Evolutionary conservation across 2,329 filamentous ascomycete genomes (phyloP).

Genomic region (Penicillium janthinellum): DNA sequence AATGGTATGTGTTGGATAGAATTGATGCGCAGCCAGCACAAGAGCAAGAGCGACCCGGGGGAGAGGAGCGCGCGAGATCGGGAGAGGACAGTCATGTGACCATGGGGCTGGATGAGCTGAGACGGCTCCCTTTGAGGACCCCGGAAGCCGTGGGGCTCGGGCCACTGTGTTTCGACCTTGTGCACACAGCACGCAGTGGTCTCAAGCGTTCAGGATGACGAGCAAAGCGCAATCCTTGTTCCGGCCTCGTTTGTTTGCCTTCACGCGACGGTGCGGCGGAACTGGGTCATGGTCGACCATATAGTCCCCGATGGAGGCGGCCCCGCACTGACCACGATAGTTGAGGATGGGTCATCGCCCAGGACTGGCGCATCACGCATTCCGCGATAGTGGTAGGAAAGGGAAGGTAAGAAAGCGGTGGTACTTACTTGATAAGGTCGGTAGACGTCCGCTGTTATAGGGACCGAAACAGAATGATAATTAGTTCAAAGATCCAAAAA

Average conservation of each 20-base stretch:
- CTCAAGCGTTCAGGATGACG: background rate
- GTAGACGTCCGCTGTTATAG: constrained; percentile 48
- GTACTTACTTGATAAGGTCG: constrained; percentile 50
- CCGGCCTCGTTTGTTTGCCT: background rate
- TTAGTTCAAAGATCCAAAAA: background rate
- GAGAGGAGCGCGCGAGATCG: constrained; percentile 8
- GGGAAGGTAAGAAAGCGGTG: background rate
- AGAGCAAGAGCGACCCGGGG: background rate
- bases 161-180: background rate
- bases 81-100: constrained; percentile 23
- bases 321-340: constrained; percentile 29
- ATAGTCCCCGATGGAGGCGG: constrained; percentile 13
- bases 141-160: background rate
- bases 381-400: constrained; percentile 1
- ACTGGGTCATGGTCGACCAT: background rate
- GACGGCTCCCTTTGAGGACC: constrained; percentile 18
- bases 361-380: background rate
- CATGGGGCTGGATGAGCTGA: background rate
- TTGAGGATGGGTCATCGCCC: constrained; percentile 5
- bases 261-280: background rate
- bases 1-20: constrained; percentile 1
- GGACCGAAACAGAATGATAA: constrained; percentile 16
- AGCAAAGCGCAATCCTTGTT: background rate
- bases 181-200: background rate
- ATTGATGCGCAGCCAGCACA: constrained; percentile 4